Base-by-base conservation (phyloP, 345 rosid genomes). In the Brassica juncea region DNA sequence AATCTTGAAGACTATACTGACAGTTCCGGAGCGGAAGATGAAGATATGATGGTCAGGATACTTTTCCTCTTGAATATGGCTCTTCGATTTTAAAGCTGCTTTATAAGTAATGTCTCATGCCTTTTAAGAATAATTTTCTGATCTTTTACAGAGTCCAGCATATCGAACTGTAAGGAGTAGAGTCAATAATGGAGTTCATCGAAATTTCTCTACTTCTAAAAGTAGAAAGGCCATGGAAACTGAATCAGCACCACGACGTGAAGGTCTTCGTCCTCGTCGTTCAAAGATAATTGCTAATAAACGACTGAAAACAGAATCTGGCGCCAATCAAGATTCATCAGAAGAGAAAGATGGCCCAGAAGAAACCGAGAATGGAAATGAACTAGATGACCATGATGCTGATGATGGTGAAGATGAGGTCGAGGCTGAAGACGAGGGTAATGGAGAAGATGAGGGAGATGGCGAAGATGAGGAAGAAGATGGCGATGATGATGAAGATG, bases 21-120 rank as follows among this genome's bases (percentile, higher is more conserved):
- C 77, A 91, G 93, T 86, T 96, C 98, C 44, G 99, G 98, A 75
- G 89, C 91, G 76, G 98, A 91, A 82, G 99, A 93, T 83, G 97
- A 86, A 83, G 98, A 91, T 78, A 73, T 93, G 81, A 95, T 91
- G 99, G 99, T 93, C 72, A 86, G 91, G 64, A 72, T 72, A 37
- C 19, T 73, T 47, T 73, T 77, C 77, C 42, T 76, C 25, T 49
- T 30, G 12, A 58, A 63, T 14, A 39, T 57, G 64, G 14, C 42
- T 11, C 31, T 69, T 76, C 31, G 57, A 4, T 64, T 71, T 9
- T 66, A 1, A 34, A 71, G 60, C 71, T 72, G n/a, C 49, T 63
- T 62, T 72, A 25, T 54, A 47, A 67, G 57, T 81, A 25, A 42
- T 52, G 49, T 73, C 39, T 28, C 62, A 19, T 67, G 54, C 35